Conservation (phyloP, 2,329 filamentous ascomycete genomes). For the Alternaria alternata region DNA sequence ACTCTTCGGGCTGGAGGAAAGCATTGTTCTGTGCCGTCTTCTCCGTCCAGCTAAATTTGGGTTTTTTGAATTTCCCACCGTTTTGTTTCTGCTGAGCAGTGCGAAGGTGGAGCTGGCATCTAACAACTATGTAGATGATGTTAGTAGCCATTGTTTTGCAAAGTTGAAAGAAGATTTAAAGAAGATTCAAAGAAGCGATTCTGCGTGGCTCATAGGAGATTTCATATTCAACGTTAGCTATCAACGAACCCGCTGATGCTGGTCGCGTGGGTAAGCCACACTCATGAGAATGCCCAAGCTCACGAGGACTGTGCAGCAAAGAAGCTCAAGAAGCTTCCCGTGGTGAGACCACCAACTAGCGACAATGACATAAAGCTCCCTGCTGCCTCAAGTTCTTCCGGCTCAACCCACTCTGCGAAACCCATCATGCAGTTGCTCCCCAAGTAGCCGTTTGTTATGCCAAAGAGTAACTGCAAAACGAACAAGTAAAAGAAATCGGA, state of each 20-base stretch:
- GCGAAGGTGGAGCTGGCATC: neutral
- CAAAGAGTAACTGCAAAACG: conserved; percentile 83
- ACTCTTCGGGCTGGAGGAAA: neutral
- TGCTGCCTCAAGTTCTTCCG: conserved; percentile 83
- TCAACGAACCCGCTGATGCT: neutral
- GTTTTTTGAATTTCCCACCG: neutral
- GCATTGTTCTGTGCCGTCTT: neutral
- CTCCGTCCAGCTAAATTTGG: neutral
- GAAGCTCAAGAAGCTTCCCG: conserved; percentile 91
- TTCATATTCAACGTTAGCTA: neutral
- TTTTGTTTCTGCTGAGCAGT: neutral
- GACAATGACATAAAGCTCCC: conserved; percentile 94
- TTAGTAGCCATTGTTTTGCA: neutral
- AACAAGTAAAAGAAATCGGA: conserved; percentile 91
- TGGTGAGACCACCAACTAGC: conserved; percentile 82
- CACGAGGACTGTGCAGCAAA: conserved; percentile 59
- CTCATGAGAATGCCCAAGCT: neutral
- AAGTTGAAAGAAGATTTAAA: neutral
- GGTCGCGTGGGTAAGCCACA: neutral
- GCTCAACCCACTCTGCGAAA: conserved; percentile 79
- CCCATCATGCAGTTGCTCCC: conserved; percentile 93
- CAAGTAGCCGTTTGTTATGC: conserved; percentile 85
- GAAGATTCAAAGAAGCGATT: neutral
- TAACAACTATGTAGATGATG: neutral
- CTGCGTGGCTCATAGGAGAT: neutral